Base-by-base conservation (phyloP, 2,329 filamentous ascomycete species). In the Didymella arachidicola region DNA sequence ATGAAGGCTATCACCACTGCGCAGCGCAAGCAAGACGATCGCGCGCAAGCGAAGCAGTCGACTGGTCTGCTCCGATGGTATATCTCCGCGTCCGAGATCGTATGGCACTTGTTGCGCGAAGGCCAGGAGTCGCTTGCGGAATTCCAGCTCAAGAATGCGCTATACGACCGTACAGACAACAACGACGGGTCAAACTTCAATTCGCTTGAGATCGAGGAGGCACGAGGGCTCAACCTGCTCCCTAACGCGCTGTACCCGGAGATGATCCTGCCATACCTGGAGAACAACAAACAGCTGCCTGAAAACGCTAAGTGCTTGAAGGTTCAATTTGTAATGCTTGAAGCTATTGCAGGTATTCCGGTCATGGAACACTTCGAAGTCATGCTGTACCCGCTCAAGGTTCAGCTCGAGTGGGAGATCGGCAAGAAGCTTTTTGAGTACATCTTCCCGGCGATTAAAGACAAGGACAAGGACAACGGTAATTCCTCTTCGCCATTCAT, bases 1-100 rank as follows among this genome's bases (percentile, higher is more conserved):
- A 98, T 99, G 95, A 98, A 99, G 72, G 96, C 95, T 38, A 99
- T 99, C 74, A 99, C 95, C 1, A 96, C 93, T 2, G 96, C 94
- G 5, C 95, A 99, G 77, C 85, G 93, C 59, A 95, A 93, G 73
- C 88, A 87, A 63, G 87, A 90, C 50, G 92, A 96, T 60, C 70
- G 76, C 26, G 78, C 79, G 36, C 76, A 80, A 52, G 82, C 87
- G 48, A 86, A 87, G 7, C 86, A 92, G 63, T 89, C 88, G 56
- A 93, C 87, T 59, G 93, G 93, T 6, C 81, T 97, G 39, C 78
- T 99, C 53, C 89, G 92, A 68, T 97, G 94, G 90, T 95, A 92
- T 73, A 92, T 99, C 59, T 90, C 91, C n/a, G 93, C 93, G 2
- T 89, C 90, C 41, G 94, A 99, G 73, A 95, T 99, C 64, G 94